Conservation (phyloP, 2,329 filamentous ascomycete species). For the Aspergillus fischeri region DNA sequence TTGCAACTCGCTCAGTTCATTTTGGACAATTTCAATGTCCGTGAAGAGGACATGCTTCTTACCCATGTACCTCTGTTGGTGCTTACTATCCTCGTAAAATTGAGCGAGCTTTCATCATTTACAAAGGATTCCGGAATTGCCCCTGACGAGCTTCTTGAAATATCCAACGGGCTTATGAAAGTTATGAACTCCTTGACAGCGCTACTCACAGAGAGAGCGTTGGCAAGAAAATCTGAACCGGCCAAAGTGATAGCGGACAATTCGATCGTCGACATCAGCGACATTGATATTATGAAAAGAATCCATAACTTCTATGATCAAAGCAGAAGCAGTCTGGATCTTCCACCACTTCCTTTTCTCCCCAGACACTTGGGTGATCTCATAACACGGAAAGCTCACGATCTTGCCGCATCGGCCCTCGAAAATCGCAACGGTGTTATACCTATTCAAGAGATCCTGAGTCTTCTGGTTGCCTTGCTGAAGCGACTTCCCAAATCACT, state of each 20-base stretch:
- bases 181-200: constrained; percentile 28
- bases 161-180: constrained; percentile 24
- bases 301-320: constrained; percentile 65
- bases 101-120: constrained; percentile 34
- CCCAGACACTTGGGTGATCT: constrained; percentile 56
- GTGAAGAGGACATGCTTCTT: constrained; percentile 92
- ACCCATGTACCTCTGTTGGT: constrained; percentile 75
- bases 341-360: constrained; percentile 56
- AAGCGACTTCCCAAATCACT: constrained; percentile 38
- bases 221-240: constrained; percentile 47
- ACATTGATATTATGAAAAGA: constrained; percentile 52
- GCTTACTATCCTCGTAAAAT: constrained; percentile 56
- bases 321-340: constrained; percentile 67
- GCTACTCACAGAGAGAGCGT: constrained; percentile 45
- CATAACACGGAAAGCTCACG: constrained; percentile 58
- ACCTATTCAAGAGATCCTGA: constrained; percentile 55
- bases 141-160: constrained; percentile 14
- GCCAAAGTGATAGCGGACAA: constrained; percentile 16
- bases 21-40: constrained; percentile 81
- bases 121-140: constrained; percentile 9
- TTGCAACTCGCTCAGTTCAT: constrained; percentile 77
- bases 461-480: constrained; percentile 53
- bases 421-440: constrained; percentile 22
- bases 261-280: constrained; percentile 12
- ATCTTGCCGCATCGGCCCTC: constrained; percentile 31